Evolutionary conservation across 2,329 filamentous ascomycete species (phyloP).

Genomic region (Aspergillus fijiensis): DNA sequence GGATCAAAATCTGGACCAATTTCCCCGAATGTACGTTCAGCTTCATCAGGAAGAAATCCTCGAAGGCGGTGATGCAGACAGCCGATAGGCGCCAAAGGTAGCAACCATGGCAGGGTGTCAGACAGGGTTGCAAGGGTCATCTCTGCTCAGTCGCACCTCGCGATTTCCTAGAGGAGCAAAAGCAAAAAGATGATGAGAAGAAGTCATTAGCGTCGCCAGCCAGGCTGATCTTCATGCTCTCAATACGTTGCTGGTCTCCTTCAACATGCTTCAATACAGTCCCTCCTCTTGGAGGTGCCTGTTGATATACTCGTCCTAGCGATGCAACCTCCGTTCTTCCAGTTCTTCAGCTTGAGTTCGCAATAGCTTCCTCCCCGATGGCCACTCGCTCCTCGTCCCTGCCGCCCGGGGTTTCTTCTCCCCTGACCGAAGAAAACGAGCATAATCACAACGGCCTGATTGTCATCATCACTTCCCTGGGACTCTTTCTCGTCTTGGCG

Average conservation of each 20-base stretch:
- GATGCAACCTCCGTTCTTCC: background rate
- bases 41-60: background rate
- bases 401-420: conserved; percentile 28
- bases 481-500: conserved; percentile 40
- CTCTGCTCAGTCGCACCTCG: background rate
- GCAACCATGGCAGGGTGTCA: background rate
- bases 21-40: background rate
- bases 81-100: background rate
- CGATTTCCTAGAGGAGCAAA: background rate
- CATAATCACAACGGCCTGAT: conserved; percentile 44
- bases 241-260: background rate
- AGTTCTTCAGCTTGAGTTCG: background rate
- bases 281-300: background rate
- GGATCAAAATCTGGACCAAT: no score
- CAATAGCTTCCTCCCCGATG: background rate
- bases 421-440: conserved; percentile 37
- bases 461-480: conserved; percentile 40
- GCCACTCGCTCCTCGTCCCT: conserved; percentile 9
- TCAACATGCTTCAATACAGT: background rate
- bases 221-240: background rate
- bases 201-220: background rate
- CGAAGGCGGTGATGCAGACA: background rate
- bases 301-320: background rate
- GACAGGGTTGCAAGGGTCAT: background rate
- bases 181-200: background rate